Evolutionary conservation across 179 eudicot genomes (phyloP).

Genomic region (Pouteria campechiana): DNA sequence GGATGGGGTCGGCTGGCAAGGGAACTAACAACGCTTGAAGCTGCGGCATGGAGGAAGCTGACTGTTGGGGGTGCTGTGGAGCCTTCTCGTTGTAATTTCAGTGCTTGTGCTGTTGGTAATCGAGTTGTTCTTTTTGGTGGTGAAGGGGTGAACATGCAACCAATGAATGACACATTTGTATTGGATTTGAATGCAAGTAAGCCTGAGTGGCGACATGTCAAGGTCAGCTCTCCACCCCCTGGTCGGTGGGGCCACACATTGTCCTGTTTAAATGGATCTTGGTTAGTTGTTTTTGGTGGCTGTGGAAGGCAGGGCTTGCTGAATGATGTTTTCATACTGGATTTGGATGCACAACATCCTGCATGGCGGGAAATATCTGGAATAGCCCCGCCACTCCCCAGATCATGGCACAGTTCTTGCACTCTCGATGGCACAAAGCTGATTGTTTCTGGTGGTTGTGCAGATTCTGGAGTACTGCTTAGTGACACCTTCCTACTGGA

Average conservation of each 20-base stretch:
- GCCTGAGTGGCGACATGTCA: conserved; percentile 82
- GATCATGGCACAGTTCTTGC: conserved; percentile 99
- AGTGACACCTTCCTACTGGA: conserved; percentile 91
- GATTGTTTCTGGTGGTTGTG: conserved; percentile 94
- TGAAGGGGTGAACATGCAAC: conserved; percentile 96
- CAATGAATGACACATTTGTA: conserved; percentile 95
- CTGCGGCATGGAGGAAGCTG: conserved; percentile 88
- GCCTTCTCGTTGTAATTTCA: conserved; percentile 96
- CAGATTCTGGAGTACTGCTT: conserved; percentile 87
- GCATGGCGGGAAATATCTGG: conserved; percentile 95
- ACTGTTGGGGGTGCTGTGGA: conserved; percentile 82
- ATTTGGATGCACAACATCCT: conserved; percentile 84
- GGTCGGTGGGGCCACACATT: conserved; percentile 99
- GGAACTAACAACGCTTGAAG: conserved; percentile 89
- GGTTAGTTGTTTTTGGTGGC: conserved; percentile 85
- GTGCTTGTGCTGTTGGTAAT: conserved; percentile 97
- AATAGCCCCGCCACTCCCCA: conserved; percentile 80
- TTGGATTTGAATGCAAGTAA: conserved; percentile 63
- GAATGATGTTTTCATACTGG: conserved; percentile 84
- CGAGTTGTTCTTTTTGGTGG: conserved; percentile 90
- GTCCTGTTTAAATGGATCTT: conserved; percentile 83
- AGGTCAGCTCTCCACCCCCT: conserved; percentile 90
- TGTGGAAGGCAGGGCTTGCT: conserved; percentile 85
- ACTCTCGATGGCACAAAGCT: conserved; percentile 88
- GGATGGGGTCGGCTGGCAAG: conserved; percentile 94